Conservation (phyloP, 768 basidiomycete genomes). For the Phanerochaete carnosa region DNA sequence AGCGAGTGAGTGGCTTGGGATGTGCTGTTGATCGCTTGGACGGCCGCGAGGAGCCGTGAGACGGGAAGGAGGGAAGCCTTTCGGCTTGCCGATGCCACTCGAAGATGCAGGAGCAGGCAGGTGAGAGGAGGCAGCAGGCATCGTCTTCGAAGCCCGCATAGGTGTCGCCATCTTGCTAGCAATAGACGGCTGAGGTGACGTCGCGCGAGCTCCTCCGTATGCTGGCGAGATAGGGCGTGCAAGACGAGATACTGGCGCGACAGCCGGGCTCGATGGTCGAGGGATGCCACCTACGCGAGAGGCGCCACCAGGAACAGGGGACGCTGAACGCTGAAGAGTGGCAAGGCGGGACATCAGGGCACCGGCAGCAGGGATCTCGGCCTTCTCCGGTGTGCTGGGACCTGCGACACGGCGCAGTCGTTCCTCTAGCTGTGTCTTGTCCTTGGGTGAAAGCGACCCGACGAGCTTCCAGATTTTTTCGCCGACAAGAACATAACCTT, state of each 20-base stretch:
- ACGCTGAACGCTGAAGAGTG: conserved; percentile 46
- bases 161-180: conserved; percentile 45
- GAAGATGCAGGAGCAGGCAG: conserved; percentile 34
- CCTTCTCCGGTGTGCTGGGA: conserved; percentile 46
- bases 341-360: conserved; percentile 53
- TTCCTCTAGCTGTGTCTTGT: conserved; percentile 91
- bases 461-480: conserved; percentile 84
- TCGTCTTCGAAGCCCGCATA: conserved; percentile 11
- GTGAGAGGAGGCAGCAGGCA: conserved; percentile 18
- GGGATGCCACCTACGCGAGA: conserved; percentile 42
- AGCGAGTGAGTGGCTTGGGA: conserved; percentile 2
- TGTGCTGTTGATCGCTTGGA: conserved; percentile 22
- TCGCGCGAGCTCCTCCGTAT: conserved; percentile 26
- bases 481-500: conserved; percentile 78
- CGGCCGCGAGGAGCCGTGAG: conserved; percentile 63
- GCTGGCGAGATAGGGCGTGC: conserved; percentile 42
- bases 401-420: conserved; percentile 79
- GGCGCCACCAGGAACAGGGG: conserved; percentile 38
- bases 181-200: conserved; percentile 35
- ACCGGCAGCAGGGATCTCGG: conserved; percentile 33
- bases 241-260: conserved; percentile 36
- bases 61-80: conserved; percentile 72
- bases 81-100: conserved; percentile 47
- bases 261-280: conserved; percentile 47
- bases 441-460: conserved; percentile 74